Evolutionary conservation across 352 stramenopile species (phyloP).

Genomic region (Phytophthora sansomeana): DNA sequence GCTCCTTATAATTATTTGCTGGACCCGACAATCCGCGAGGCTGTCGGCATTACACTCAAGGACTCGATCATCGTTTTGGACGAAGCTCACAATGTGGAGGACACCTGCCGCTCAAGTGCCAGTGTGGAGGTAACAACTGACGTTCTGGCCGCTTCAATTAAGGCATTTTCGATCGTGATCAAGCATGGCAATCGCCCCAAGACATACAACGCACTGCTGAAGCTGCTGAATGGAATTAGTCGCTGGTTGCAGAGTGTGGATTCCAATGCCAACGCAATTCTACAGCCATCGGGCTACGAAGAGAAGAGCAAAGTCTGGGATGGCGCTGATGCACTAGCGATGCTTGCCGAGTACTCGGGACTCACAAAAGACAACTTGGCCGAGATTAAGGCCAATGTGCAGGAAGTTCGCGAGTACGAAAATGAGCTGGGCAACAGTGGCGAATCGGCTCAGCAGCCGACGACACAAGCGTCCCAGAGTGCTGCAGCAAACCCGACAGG

Average conservation of each 20-base stretch:
- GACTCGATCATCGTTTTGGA: slow-evolving; percentile 85
- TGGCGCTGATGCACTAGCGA: slow-evolving; percentile 67
- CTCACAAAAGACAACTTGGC: slow-evolving; percentile 59
- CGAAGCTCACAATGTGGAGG: slow-evolving; percentile 90
- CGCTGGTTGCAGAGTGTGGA: slow-evolving; percentile 67
- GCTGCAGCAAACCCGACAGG: slow-evolving; percentile 34
- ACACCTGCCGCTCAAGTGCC: slow-evolving; percentile 82
- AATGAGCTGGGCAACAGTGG: slow-evolving; percentile 53
- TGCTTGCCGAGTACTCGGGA: slow-evolving; percentile 72
- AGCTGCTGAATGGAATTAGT: slow-evolving; percentile 69
- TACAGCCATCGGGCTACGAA: slow-evolving; percentile 69
- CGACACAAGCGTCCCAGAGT: slow-evolving; percentile 30
- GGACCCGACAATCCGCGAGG: slow-evolving; percentile 75
- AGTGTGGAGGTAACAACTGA: slow-evolving; percentile 78
- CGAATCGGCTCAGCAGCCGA: slow-evolving; percentile 33
- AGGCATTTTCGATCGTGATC: slow-evolving; percentile 72
- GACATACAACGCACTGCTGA: slow-evolving; percentile 62
- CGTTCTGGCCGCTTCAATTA: slow-evolving; percentile 56
- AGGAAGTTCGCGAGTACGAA: slow-evolving; percentile 60
- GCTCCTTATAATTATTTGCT: slow-evolving; percentile 92
- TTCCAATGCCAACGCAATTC: slow-evolving; percentile 46
- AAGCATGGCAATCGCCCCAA: slow-evolving; percentile 66
- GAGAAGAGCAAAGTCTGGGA: slow-evolving; percentile 80
- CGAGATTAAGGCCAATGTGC: slow-evolving; percentile 51
- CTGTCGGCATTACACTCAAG: slow-evolving; percentile 76